phyloP scores from a whole-genome alignment of 179 eudicot genomes.

The Silene coronaria region DNA sequence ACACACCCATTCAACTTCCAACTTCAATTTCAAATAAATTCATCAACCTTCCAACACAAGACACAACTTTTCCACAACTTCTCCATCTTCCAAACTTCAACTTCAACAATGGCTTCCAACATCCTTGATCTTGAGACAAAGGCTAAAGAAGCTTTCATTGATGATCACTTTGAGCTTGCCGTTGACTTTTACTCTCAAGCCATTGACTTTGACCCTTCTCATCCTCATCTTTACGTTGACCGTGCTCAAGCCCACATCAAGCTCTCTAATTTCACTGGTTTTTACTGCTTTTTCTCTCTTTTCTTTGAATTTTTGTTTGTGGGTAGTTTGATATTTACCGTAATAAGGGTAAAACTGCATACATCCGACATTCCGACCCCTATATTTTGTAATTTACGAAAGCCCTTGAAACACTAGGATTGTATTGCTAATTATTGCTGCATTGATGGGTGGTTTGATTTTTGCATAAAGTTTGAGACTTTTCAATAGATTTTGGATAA shows the following conservation, averaged over 20 bases:
- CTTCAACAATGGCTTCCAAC: conserved; percentile 34
- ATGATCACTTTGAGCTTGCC: conserved; percentile 87
- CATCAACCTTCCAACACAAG: not conserved
- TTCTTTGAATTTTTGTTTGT: not conserved
- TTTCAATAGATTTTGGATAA: not conserved
- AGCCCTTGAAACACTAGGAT: too few relatives aligned
- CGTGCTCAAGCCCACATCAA: conserved; percentile 94
- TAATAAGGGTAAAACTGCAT: not conserved
- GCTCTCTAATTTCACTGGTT: conserved; percentile 75
- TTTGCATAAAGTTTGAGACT: not conserved
- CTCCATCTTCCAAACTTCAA: not conserved
- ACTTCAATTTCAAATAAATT: not conserved
- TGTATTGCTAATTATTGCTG: not conserved
- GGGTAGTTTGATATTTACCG: not conserved
- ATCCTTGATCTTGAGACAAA: conserved; percentile 40
- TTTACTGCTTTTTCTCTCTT: not conserved
- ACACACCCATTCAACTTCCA: not conserved
- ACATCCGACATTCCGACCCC: too few relatives aligned
- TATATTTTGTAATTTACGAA: too few relatives aligned
- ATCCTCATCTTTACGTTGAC: conserved; percentile 65
- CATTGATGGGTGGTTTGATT: not conserved
- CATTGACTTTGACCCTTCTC: conserved; percentile 49
- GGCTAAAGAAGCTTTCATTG: conserved; percentile 90
- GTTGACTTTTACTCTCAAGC: conserved; percentile 79
- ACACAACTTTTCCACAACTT: not conserved